phyloP scores from a whole-genome alignment of 1,284 basidiomycete species.

The Exsudoporus floridanus region DNA sequence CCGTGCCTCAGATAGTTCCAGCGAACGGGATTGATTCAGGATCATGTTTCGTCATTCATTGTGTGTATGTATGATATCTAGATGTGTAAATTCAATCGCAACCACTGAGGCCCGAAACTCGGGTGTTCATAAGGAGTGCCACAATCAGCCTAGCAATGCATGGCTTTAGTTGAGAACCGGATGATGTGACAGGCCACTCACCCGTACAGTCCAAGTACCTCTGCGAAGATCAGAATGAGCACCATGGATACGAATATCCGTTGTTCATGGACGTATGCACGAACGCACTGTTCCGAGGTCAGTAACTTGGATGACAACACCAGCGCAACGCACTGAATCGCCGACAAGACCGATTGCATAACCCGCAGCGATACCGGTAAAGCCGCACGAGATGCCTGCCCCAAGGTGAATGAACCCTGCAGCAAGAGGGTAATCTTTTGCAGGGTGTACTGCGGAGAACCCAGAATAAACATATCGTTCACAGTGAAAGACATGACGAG shows the following conservation, averaged over 20 bases:
- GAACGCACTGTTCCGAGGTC: conserved; percentile 52
- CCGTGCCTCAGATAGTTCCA: conserved; percentile 13
- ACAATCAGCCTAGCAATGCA: conserved; percentile 68
- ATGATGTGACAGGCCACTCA: conserved; percentile 34
- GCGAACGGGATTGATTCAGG: conserved; percentile 15
- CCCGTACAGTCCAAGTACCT: conserved; percentile 91
- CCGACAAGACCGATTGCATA: conserved; percentile 98
- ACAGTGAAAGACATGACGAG: neutral
- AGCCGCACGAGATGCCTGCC: conserved; percentile 89
- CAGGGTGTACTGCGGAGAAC: conserved; percentile 54
- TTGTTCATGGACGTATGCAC: conserved; percentile 80
- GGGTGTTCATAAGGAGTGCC: conserved; percentile 84
- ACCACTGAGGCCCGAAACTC: conserved; percentile 40
- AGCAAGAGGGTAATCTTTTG: conserved; percentile 69
- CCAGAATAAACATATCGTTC: conserved; percentile 5
- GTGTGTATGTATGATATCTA: conserved; percentile 15
- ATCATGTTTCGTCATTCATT: conserved; percentile 9
- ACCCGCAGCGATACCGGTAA: conserved; percentile 94
- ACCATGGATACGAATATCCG: conserved; percentile 91
- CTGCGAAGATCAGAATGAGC: conserved; percentile 90
- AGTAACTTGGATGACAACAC: neutral
- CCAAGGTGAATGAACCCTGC: conserved; percentile 93
- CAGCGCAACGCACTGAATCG: conserved; percentile 69
- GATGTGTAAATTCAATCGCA: conserved; percentile 24
- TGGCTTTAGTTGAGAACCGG: neutral